phyloP scores from a whole-genome alignment of 768 basidiomycete genomes.

The Basidioascus undulatus region DNA sequence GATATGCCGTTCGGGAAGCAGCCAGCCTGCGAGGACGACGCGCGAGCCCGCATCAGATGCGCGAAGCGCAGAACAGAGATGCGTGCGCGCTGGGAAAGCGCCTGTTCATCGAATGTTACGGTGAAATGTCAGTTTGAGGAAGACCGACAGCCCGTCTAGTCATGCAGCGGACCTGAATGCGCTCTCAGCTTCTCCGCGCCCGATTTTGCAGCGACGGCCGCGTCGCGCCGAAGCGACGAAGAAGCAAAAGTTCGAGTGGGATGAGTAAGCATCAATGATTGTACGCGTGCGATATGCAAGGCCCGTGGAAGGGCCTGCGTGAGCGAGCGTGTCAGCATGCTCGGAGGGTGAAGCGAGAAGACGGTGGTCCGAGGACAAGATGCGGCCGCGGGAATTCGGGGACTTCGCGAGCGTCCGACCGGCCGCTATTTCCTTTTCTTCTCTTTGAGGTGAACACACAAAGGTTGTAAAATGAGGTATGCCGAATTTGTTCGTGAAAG shows the following conservation, averaged over 20 bases:
- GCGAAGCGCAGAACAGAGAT: conserved; percentile 36
- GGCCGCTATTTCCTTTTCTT: too few relatives aligned
- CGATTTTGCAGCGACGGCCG: too few relatives aligned
- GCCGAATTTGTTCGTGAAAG: too few relatives aligned
- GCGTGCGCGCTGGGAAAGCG: conserved; percentile 37
- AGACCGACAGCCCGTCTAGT: background rate
- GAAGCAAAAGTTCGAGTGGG: background rate
- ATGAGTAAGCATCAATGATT: background rate
- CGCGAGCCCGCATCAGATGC: conserved; percentile 27
- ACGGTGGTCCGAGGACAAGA: too few relatives aligned
- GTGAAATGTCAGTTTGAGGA: background rate
- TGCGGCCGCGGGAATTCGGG: too few relatives aligned
- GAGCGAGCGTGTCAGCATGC: too few relatives aligned
- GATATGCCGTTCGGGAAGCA: conserved; percentile 53
- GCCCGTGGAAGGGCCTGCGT: too few relatives aligned
- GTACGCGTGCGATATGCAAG: background rate
- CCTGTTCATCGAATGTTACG: conserved; percentile 17
- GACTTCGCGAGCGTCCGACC: too few relatives aligned
- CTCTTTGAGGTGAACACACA: too few relatives aligned
- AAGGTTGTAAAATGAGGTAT: too few relatives aligned
- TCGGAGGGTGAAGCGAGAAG: too few relatives aligned
- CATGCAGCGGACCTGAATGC: background rate
- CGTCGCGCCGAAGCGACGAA: too few relatives aligned
- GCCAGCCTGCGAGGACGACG: conserved; percentile 59
- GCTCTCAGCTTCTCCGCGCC: background rate